Conservation (phyloP, 495 filamentous ascomycete genomes). For the Elaphomyces granulatus region DNA sequence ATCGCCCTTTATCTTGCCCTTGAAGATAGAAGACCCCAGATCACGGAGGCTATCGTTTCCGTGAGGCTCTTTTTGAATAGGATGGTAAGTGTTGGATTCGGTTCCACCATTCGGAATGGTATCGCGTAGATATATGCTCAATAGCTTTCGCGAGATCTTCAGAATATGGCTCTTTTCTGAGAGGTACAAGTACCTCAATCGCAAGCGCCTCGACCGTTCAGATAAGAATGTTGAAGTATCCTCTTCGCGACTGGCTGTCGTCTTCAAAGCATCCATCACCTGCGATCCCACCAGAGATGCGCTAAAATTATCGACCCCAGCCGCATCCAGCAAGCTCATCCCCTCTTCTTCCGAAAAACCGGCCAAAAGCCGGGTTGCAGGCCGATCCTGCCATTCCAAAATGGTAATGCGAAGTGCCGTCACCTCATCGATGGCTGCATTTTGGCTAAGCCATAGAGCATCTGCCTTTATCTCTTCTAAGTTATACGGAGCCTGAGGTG, state of each 20-base stretch:
- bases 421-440: conserved; percentile 63
- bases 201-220: conserved; percentile 39
- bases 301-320: conserved; percentile 41
- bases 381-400: conserved; percentile 69
- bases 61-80: background rate
- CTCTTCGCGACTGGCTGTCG: conserved; percentile 24
- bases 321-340: conserved; percentile 49
- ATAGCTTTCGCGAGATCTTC: conserved; percentile 31
- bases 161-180: conserved; percentile 43
- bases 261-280: conserved; percentile 23
- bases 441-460: conserved; percentile 68
- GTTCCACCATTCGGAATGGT: conserved; percentile 5
- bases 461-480: conserved; percentile 76
- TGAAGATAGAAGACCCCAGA: conserved; percentile 21
- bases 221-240: conserved; percentile 43
- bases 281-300: conserved; percentile 34
- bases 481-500: conserved; percentile 50
- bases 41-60: conserved; percentile 12
- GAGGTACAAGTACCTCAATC: conserved; percentile 53
- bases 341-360: conserved; percentile 55
- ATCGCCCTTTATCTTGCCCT: conserved; percentile 15
- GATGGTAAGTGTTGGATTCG: background rate
- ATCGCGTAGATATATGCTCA: conserved; percentile 22
- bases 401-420: conserved; percentile 66
- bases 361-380: conserved; percentile 46